Evolutionary conservation across 371 early-diverging fungal genomes (phyloP).

Genomic region (Mortierella sp.): DNA sequence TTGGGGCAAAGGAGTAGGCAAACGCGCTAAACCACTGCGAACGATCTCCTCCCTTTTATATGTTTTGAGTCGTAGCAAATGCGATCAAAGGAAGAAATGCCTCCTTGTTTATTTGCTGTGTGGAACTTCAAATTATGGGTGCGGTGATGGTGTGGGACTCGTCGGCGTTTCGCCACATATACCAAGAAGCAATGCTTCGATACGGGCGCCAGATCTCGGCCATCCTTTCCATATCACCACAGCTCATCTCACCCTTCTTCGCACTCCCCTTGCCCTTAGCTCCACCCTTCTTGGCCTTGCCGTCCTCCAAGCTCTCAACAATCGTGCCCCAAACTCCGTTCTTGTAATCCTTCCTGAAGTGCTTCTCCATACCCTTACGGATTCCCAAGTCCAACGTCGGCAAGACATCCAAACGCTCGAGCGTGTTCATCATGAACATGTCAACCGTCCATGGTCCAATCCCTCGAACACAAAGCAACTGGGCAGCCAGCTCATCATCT

Average conservation of each 20-base stretch:
- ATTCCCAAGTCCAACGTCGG: conserved; percentile 75
- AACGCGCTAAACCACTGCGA: background rate
- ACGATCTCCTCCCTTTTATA: background rate
- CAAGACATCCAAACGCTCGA: conserved; percentile 72
- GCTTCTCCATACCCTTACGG: conserved; percentile 70
- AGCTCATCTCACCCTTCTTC: conserved; percentile 62
- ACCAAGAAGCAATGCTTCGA: conserved; percentile 75
- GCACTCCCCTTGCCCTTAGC: conserved; percentile 62
- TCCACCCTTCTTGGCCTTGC: conserved; percentile 32
- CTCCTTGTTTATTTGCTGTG: background rate
- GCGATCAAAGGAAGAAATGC: background rate
- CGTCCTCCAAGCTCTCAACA: conserved; percentile 22
- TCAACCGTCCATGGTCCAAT: conserved; percentile 79
- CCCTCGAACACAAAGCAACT: conserved; percentile 67
- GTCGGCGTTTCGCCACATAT: conserved; percentile 71
- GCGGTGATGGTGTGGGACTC: conserved; percentile 31
- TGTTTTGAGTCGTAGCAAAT: background rate
- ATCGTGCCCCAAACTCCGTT: conserved; percentile 46
- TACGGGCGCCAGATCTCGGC: conserved; percentile 73
- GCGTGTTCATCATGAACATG: conserved; percentile 78
- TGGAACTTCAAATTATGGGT: conserved; percentile 15
- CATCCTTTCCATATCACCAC: conserved; percentile 62
- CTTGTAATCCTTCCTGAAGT: conserved; percentile 61
- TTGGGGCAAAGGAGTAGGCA: background rate
- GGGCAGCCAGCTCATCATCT: conserved; percentile 63